Percentiles rank a stretch among this genome's conserved stretches.
Evolutionary conservation across 192 early-diverging fungal species (phyloP).

Genomic region (Coemansia reversa): DNA sequence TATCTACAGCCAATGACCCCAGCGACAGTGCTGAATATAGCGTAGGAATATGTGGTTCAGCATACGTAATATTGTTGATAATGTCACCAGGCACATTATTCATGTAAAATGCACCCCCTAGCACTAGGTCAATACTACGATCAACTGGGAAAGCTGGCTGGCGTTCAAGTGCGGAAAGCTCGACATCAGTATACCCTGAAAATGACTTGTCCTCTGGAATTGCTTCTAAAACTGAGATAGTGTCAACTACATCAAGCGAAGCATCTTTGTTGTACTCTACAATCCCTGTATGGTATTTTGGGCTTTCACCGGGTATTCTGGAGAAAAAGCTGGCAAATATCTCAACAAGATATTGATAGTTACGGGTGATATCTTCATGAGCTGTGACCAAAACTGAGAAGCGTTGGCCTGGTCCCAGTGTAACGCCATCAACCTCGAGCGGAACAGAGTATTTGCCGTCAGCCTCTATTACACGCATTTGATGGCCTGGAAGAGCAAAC

Average conservation of each 20-base stretch:
- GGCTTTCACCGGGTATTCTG: background rate
- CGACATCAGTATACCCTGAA: background rate
- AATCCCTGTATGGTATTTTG: background rate
- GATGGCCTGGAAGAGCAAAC: background rate
- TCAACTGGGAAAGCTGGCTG: background rate
- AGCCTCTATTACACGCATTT: background rate
- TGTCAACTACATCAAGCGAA: background rate
- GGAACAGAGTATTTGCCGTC: background rate
- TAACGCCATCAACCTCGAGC: background rate
- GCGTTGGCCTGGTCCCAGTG: background rate
- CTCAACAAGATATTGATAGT: background rate
- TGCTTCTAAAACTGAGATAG: background rate
- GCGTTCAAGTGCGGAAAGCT: background rate
- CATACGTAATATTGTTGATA: conserved; percentile 62
- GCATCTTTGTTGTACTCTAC: background rate
- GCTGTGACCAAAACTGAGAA: background rate
- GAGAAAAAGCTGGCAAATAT: background rate
- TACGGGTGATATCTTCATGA: background rate
- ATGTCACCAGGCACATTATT: background rate
- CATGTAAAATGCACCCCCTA: background rate
- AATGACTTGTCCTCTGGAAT: background rate
- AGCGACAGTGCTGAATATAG: conserved; percentile 61
- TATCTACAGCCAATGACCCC: conserved; percentile 45
- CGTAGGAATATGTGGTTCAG: conserved; percentile 59
- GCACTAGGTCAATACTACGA: background rate